These are phyloP conservation scores for Primulina huaijiensis DNA, from an alignment of 257 asterid species.

Conservation along the genomic window DNA sequence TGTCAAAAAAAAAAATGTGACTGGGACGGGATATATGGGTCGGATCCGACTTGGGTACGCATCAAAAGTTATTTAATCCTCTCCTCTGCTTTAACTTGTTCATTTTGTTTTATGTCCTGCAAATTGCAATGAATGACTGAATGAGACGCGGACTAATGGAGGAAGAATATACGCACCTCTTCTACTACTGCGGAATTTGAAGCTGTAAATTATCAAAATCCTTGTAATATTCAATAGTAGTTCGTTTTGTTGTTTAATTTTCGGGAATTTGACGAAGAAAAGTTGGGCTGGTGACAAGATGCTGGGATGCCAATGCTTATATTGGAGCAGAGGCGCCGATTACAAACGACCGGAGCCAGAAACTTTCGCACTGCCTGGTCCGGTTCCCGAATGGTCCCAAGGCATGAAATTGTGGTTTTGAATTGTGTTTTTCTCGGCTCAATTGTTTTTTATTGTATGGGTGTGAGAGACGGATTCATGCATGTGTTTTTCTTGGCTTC, in stretches of 20 bases:
- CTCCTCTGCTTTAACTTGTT: too few relatives aligned
- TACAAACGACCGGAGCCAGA: constrained; percentile 41
- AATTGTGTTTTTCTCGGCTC: neutral
- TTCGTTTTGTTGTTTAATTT: constrained; percentile 18
- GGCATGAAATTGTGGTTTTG: constrained; percentile 33
- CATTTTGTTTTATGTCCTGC: too few relatives aligned
- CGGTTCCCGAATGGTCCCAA: constrained; percentile 82
- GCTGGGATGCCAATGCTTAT: constrained; percentile 55
- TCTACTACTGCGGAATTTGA: neutral
- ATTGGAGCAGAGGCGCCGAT: constrained; percentile 51
- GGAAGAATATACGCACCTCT: neutral
- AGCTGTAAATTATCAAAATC: constrained; percentile 4
- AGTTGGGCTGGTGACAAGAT: constrained; percentile 28
- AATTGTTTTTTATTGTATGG: neutral
- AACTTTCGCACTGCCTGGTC: constrained; percentile 59
- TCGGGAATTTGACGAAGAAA: constrained; percentile 5
- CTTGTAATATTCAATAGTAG: constrained; percentile 9
- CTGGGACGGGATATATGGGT: too few relatives aligned
- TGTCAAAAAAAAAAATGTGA: too few relatives aligned
- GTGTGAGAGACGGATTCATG: neutral
- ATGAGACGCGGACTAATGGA: neutral
- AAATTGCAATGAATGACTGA: too few relatives aligned
- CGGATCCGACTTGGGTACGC: too few relatives aligned
- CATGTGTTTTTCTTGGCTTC: neutral
- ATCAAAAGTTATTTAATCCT: too few relatives aligned